Evolutionary conservation across 1,139 yeast species (phyloP).

Genomic region (Yamadazyma jaroonii): DNA sequence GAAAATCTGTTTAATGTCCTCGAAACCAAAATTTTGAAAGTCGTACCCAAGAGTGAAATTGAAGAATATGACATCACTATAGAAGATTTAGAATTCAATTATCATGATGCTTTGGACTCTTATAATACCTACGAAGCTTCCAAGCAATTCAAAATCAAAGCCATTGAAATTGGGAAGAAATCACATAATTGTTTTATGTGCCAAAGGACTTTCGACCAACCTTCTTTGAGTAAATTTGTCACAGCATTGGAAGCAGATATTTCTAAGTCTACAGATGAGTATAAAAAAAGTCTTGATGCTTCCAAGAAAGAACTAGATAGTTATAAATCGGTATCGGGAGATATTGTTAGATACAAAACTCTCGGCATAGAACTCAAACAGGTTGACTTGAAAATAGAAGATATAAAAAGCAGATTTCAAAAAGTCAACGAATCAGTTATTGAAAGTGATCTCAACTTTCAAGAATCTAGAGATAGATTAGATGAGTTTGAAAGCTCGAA

Average conservation of each 20-base stretch:
- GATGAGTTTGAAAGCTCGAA: conserved; percentile 13
- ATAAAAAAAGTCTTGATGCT: conserved; percentile 29
- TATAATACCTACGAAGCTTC: conserved; percentile 66
- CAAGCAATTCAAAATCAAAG: conserved; percentile 59
- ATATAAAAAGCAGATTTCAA: conserved; percentile 7
- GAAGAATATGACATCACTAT: conserved; percentile 48
- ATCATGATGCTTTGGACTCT: conserved; percentile 57
- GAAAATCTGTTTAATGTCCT: conserved; percentile 14
- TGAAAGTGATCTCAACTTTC: conserved; percentile 9
- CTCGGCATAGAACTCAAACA: conserved; percentile 12
- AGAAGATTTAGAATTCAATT: conserved; percentile 59
- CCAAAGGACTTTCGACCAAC: conserved; percentile 53
- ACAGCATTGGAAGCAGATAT: conserved; percentile 36
- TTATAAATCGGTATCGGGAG: conserved; percentile 25
- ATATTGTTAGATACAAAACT: conserved; percentile 27
- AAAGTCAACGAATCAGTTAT: conserved; percentile 1
- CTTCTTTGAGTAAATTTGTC: conserved; percentile 30
- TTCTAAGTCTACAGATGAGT: conserved; percentile 33
- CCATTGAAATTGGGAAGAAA: conserved; percentile 56
- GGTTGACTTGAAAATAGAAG: conserved; percentile 6
- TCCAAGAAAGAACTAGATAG: conserved; percentile 29
- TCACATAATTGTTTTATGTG: conserved; percentile 64
- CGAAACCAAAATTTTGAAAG: conserved; percentile 21
- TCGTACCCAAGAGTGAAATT: conserved; percentile 45
- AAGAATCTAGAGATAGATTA: conserved; percentile 9